phyloP scores from a whole-genome alignment of 495 filamentous ascomycete genomes.

The Oleoguttula mirabilis region DNA sequence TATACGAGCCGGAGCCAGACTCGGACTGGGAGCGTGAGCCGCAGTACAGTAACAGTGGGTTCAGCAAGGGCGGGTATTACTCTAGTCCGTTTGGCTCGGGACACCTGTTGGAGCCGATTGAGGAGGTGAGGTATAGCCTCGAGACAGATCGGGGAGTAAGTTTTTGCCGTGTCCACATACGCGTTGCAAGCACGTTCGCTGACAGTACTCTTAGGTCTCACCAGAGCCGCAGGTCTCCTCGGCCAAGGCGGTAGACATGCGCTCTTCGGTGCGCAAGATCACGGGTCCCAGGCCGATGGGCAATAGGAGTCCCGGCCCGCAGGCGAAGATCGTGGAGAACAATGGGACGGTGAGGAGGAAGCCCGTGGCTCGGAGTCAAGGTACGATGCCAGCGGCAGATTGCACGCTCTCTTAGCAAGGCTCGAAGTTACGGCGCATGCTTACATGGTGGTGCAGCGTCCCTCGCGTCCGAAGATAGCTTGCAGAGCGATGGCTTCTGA shows the following conservation, averaged over 20 bases:
- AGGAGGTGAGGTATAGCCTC: constrained; percentile 29
- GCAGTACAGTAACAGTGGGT: constrained; percentile 19
- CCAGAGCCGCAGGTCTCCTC: constrained; percentile 17
- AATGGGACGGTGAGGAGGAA: constrained; percentile 21
- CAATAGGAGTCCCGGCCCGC: constrained; percentile 12
- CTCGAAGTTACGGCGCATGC: too few species aligned
- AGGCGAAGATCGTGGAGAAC: constrained; percentile 13
- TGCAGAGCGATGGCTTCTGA: too few species aligned
- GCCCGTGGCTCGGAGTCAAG: constrained; percentile 13
- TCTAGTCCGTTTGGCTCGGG: constrained; percentile 20
- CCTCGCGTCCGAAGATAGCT: too few species aligned
- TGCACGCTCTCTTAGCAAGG: too few species aligned
- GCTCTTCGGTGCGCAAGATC: constrained; percentile 26
- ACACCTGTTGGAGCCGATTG: constrained; percentile 28
- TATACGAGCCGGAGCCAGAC: constrained; percentile 20
- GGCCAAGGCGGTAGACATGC: constrained; percentile 19
- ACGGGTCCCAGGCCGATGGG: constrained; percentile 32
- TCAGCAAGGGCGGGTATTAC: constrained; percentile 17
- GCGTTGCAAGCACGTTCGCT: too few species aligned
- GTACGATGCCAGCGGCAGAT: too few species aligned
- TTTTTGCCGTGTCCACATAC: too few species aligned
- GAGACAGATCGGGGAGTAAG: constrained; percentile 29
- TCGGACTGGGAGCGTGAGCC: constrained; percentile 12
- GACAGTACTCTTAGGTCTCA: constrained; percentile 15
- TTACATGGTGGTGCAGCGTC: too few species aligned